These are phyloP conservation scores for Suhomyces sp. DNA, from an alignment of 805 yeast genomes.

Conservation along the genomic window DNA sequence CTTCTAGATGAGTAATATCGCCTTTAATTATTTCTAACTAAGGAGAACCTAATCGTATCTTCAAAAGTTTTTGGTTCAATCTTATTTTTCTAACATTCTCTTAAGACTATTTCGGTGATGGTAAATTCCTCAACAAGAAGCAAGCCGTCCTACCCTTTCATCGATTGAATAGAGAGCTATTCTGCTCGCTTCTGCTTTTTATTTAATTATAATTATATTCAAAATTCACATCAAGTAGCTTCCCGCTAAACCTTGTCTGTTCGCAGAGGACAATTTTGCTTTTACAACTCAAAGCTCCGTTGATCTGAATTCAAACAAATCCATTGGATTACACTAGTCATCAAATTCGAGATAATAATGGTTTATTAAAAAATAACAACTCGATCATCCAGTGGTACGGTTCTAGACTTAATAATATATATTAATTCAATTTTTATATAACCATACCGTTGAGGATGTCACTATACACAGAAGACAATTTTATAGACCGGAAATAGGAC, in stretches of 20 bases:
- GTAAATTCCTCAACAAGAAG: background rate
- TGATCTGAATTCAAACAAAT: background rate
- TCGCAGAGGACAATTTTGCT: background rate
- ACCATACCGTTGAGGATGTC: slow-evolving; percentile 53
- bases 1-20: background rate
- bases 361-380: background rate
- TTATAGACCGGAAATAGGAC: slow-evolving; percentile 5
- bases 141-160: background rate
- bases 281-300: background rate
- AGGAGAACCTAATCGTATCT: background rate
- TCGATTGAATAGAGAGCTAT: background rate
- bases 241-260: background rate
- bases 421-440: slow-evolving; percentile 4
- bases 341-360: too few relatives aligned
- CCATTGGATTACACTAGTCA: background rate
- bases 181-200: background rate
- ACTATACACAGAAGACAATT: slow-evolving; percentile 33
- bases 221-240: background rate
- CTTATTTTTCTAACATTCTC: background rate
- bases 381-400: too few relatives aligned
- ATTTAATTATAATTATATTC: background rate
- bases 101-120: background rate
- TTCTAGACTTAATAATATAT: background rate
- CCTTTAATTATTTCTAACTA: background rate
- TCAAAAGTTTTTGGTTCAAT: background rate